Conservation (phyloP, 805 yeast genomes). For the Metschnikowia amazonensis region DNA sequence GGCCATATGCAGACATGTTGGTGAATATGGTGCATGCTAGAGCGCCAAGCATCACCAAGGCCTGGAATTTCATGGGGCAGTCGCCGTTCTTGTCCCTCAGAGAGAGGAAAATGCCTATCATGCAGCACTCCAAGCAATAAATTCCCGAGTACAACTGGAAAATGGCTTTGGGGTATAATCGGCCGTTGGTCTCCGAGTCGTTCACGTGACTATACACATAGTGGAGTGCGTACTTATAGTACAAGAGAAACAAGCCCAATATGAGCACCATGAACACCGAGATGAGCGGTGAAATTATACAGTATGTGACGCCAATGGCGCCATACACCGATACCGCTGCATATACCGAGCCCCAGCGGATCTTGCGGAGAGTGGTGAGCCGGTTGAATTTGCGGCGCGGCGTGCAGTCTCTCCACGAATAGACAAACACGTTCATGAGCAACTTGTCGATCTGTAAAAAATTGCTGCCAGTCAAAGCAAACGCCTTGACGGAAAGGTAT, state of each 20-base stretch:
- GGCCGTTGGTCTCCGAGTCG: constrained; percentile 64
- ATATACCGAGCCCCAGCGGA: constrained; percentile 75
- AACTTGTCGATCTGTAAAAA: constrained; percentile 59
- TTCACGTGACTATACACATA: constrained; percentile 51
- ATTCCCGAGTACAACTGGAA: constrained; percentile 77
- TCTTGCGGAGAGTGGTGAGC: constrained; percentile 39
- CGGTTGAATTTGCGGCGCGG: constrained; percentile 56
- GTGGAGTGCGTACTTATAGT: constrained; percentile 67
- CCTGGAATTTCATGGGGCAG: constrained; percentile 45
- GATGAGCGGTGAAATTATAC: constrained; percentile 76
- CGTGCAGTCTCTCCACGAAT: constrained; percentile 45
- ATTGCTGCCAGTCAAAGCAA: constrained; percentile 70
- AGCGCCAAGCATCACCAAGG: constrained; percentile 49
- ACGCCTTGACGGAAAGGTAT: constrained; percentile 67
- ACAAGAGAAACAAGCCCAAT: constrained; percentile 48
- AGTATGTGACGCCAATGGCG: constrained; percentile 73
- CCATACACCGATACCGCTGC: constrained; percentile 76
- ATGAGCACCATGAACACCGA: constrained; percentile 58
- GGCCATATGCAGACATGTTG: constrained; percentile 49
- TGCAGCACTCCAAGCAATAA: constrained; percentile 73
- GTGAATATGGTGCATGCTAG: constrained; percentile 53
- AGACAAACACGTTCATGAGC: constrained; percentile 32
- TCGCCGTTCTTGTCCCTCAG: constrained; percentile 48
- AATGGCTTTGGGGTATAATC: constrained; percentile 67
- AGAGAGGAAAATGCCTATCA: constrained; percentile 71